These are phyloP conservation scores for Casuarina cunninghamiana DNA, from an alignment of 306 rosid species.

Conservation along the genomic window DNA sequence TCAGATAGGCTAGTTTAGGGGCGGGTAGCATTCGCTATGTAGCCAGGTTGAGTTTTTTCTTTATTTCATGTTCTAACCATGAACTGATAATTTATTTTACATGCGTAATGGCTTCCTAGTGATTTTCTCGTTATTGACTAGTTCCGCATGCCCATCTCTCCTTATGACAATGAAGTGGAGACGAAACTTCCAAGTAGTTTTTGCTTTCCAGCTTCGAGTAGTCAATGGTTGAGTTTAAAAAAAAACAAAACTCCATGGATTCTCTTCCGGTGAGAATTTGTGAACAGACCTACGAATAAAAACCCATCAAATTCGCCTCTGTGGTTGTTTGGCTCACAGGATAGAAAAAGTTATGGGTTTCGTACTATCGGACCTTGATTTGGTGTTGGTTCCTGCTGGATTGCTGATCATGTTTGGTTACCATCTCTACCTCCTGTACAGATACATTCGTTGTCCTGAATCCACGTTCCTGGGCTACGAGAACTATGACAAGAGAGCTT, in stretches of 20 bases:
- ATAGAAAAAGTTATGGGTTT: conserved; percentile 40
- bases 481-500: conserved; percentile 64
- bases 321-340: background rate
- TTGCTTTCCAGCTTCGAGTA: background rate
- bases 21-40: too few relatives aligned
- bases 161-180: background rate
- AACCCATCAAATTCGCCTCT: background rate
- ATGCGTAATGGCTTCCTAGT: background rate
- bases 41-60: too few relatives aligned
- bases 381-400: conserved; percentile 69
- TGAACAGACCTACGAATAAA: background rate
- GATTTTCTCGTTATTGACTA: background rate
- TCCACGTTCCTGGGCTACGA: conserved; percentile 73
- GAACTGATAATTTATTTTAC: too few relatives aligned
- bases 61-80: too few relatives aligned
- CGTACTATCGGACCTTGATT: conserved; percentile 55
- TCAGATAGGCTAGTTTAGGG: too few relatives aligned
- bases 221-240: background rate
- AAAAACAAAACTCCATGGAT: background rate
- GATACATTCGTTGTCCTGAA: conserved; percentile 62
- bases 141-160: too few relatives aligned
- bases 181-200: background rate
- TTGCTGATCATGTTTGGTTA: conserved; percentile 68
- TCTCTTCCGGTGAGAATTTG: background rate
- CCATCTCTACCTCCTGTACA: conserved; percentile 60